Percentiles rank a stretch among this genome's conserved stretches.
phyloP scores from a whole-genome alignment of 148 eudicot genomes.

The Dianthus caryophyllus region DNA sequence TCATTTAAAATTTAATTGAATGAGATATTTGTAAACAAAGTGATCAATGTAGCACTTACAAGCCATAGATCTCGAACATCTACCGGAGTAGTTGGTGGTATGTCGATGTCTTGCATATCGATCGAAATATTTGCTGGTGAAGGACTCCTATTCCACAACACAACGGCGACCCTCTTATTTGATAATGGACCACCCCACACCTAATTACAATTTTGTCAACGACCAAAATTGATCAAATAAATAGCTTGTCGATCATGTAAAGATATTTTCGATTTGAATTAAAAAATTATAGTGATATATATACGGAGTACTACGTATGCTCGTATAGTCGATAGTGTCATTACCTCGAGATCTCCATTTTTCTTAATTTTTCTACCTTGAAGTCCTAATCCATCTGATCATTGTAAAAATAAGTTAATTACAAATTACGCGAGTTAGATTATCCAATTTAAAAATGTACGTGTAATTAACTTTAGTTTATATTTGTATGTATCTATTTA shows the following conservation, averaged over 20 bases:
- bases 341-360: slow-evolving; percentile 21
- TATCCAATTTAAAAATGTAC: not conserved
- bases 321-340: not conserved
- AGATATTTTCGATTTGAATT: too few relatives aligned
- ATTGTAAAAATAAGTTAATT: not conserved
- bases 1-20: too few relatives aligned
- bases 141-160: slow-evolving; percentile 5
- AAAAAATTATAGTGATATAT: too few relatives aligned
- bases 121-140: slow-evolving; percentile 5
- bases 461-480: not conserved
- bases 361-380: slow-evolving; percentile 18
- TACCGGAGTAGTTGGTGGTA: not conserved
- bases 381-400: slow-evolving; percentile 14
- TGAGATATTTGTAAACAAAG: too few relatives aligned
- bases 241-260: too few relatives aligned
- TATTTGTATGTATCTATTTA: not conserved
- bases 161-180: not conserved
- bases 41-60: not conserved
- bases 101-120: not conserved
- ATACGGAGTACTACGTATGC: not conserved
- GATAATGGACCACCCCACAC: slow-evolving; percentile 13
- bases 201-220: not conserved
- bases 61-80: slow-evolving; percentile 9
- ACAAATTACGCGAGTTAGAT: not conserved
- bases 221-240: too few relatives aligned